Evolutionary conservation across 495 filamentous ascomycete genomes (phyloP).

Genomic region (Aspergillus wentii): DNA sequence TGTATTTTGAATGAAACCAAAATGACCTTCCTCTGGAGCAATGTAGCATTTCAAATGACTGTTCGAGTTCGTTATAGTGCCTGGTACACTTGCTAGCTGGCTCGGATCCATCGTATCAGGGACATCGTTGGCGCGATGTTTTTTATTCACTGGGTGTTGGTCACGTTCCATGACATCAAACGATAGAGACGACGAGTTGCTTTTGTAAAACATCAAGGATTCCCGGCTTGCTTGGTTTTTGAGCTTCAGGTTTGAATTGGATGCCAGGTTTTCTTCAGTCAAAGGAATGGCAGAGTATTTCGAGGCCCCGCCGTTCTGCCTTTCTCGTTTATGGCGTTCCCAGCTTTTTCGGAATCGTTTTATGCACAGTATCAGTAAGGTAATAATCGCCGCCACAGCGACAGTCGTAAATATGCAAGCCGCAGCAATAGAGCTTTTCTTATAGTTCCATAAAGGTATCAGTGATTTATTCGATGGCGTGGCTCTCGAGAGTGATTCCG

Average conservation of each 20-base stretch:
- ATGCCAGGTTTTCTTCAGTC: background rate
- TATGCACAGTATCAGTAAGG: constrained; percentile 9
- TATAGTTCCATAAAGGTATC: constrained; percentile 10
- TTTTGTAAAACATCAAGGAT: constrained; percentile 10
- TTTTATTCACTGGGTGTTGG: no score
- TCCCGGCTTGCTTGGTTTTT: constrained; percentile 9
- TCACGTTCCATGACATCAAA: no score
- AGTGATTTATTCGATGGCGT: constrained; percentile 3
- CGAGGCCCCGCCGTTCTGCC: background rate
- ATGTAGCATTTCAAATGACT: no score
- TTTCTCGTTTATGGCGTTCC: constrained; percentile 6
- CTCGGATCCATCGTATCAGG: no score
- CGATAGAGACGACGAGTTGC: background rate
- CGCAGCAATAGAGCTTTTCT: constrained; percentile 18
- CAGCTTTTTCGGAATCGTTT: constrained; percentile 8
- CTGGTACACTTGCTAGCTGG: background rate
- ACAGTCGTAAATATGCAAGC: constrained; percentile 11
- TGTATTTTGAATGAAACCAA: no score
- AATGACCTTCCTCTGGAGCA: no score
- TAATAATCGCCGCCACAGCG: constrained; percentile 8
- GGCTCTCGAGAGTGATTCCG: background rate
- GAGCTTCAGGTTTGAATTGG: constrained; percentile 1
- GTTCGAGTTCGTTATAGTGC: no score
- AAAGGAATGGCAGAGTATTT: background rate
- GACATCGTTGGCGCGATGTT: no score